A percentile compares a stretch with the other conserved stretches of the same genome.
Evolutionary conservation across 495 filamentous ascomycete species (phyloP).

Genomic region (Aspergillus baeticus): DNA sequence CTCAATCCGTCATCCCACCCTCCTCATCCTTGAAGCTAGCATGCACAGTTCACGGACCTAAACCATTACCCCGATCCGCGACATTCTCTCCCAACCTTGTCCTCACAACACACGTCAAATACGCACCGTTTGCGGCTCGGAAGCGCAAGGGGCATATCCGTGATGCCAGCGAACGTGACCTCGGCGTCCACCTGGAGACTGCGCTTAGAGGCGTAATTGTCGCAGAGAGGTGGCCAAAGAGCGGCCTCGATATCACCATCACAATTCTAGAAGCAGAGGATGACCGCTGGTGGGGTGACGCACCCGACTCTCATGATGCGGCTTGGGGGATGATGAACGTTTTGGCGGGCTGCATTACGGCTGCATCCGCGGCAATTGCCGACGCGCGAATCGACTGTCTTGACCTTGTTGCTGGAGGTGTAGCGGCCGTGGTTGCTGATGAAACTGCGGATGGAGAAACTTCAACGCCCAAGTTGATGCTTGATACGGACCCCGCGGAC

Average conservation of each 20-base stretch:
- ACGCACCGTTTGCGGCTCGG: slow-evolving; percentile 86
- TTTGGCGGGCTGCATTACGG: slow-evolving; percentile 87
- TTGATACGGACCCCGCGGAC: slow-evolving; percentile 84
- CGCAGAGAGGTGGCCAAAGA: slow-evolving; percentile 94
- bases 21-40: slow-evolving; percentile 78
- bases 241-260: slow-evolving; percentile 85
- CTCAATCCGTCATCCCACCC: slow-evolving; percentile 46
- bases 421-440: slow-evolving; percentile 71
- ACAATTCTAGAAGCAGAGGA: slow-evolving; percentile 91
- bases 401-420: slow-evolving; percentile 84
- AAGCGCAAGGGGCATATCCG: slow-evolving; percentile 83
- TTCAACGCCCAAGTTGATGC: slow-evolving; percentile 54
- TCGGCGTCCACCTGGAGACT: slow-evolving; percentile 86
- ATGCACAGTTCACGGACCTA: slow-evolving; percentile 89
- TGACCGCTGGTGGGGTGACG: slow-evolving; percentile 61
- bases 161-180: slow-evolving; percentile 82
- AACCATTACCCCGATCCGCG: slow-evolving; percentile 83
- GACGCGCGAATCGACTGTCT: slow-evolving; percentile 97
- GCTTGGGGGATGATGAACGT: slow-evolving; percentile 86
- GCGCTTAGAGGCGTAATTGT: slow-evolving; percentile 87
- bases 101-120: slow-evolving; percentile 90
- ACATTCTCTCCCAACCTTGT: slow-evolving; percentile 88
- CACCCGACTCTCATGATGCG: slow-evolving; percentile 43
- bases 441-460: slow-evolving; percentile 31
- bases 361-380: slow-evolving; percentile 89